Evolutionary conservation across 2,329 filamentous ascomycete species (phyloP).

Genomic region (Fusarium sp.): DNA sequence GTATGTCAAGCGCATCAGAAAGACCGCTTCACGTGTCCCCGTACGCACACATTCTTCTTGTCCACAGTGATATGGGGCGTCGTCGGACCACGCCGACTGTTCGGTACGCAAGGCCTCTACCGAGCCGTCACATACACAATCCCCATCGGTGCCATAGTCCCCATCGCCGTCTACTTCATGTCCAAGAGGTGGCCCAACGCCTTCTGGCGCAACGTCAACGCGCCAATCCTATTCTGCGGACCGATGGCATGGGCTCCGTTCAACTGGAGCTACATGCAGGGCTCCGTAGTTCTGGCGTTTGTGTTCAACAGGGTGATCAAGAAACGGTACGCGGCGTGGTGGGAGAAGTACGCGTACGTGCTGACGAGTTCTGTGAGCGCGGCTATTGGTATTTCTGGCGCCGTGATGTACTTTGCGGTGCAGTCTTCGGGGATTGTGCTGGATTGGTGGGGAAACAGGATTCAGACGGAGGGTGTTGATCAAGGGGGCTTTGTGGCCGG

Average conservation of each 20-base stretch:
- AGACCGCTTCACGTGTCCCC: conserved; percentile 61
- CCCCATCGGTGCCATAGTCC: conserved; percentile 29
- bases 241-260: conserved; percentile 40
- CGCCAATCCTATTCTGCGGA: conserved; percentile 37
- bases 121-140: conserved; percentile 30
- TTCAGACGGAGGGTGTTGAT: conserved; percentile 37
- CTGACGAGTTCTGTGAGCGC: conserved; percentile 40
- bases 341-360: conserved; percentile 44
- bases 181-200: conserved; percentile 33
- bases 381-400: conserved; percentile 40
- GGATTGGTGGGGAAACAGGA: conserved; percentile 40
- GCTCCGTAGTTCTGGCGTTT: conserved; percentile 30
- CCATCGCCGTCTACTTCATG: conserved; percentile 26
- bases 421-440: conserved; percentile 29
- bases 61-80: conserved; percentile 73
- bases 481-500: conserved; percentile 20
- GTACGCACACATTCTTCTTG: conserved; percentile 64
- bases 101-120: conserved; percentile 46
- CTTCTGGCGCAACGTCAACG: conserved; percentile 37
- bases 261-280: conserved; percentile 43
- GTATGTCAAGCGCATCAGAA: conserved; percentile 63
- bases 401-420: conserved; percentile 42
- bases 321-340: conserved; percentile 37
- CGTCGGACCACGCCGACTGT: conserved; percentile 72
- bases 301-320: conserved; percentile 44